Base-by-base conservation (phyloP, 305 asterid species). In the Stenogyne calaminthoides region DNA sequence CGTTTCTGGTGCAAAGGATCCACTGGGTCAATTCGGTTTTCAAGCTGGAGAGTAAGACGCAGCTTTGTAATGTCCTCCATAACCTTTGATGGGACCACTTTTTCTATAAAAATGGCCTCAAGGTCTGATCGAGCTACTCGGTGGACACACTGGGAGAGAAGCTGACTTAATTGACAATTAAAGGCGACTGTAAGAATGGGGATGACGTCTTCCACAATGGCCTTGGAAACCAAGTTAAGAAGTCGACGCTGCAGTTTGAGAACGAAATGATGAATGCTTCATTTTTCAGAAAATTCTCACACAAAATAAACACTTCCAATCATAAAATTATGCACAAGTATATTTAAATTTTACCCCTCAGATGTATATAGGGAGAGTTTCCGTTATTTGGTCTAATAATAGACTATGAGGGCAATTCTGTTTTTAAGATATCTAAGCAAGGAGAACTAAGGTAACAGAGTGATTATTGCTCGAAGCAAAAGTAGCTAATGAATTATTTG, bases 41-140 rank as follows among this genome's bases (percentile, higher is more conserved):
- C 87, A 7, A 72, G 27, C 51, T 37, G 77, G 40, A 62, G 70
- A 15, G 74, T 78, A 27, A 56, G 77, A 56, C 87, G 84, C 46
- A 76, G 76, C 58, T 49, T 64, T 54, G 73, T 81, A 61, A 88
- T 83, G 51, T 74, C 82, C 70, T 78, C 84, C 0, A 83, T 85
- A 63, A 89, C 83, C 57, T 63, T 63, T 25, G 19, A 37, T 5
- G 91, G 93, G 59, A 89, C 76, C 75, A 77, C 84, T 77, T 82
- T 89, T 63, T 88, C 88, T 22, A 88, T 76, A 9, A 68, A 73
- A 15, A 74, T 47, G 56, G 73, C 55, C 72, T 85, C 93, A 14
- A 88, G 82, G 71, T 86, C 84, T 9, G 96, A 89, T 36, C 52
- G 84, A 40, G 89, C 85, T 49, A 88, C 86, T 76, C 83, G 76